Evolutionary conservation across 306 rosid species (phyloP).

Genomic region (apple (Malus domestica)): DNA sequence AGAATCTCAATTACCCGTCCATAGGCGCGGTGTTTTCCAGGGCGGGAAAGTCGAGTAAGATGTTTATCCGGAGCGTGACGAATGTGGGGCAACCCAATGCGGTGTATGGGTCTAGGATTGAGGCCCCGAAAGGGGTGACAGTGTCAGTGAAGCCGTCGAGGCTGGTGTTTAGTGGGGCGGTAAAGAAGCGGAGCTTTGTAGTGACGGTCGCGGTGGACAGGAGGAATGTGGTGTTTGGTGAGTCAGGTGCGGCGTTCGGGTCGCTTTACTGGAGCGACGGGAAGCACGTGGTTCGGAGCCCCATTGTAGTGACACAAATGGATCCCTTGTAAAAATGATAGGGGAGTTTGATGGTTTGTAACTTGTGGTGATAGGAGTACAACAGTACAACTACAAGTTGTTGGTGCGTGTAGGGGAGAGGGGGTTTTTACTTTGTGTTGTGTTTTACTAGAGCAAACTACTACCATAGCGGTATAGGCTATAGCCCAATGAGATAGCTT

Average conservation of each 20-base stretch:
- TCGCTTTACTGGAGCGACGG: slow-evolving; percentile 74
- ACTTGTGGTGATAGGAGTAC: not conserved
- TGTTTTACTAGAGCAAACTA: not conserved
- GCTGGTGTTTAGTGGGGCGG: slow-evolving; percentile 45
- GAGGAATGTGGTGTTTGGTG: slow-evolving; percentile 41
- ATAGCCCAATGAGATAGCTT: not conserved
- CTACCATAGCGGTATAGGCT: not conserved
- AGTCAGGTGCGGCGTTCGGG: slow-evolving; percentile 72
- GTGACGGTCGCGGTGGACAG: slow-evolving; percentile 53
- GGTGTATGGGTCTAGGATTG: slow-evolving; percentile 40
- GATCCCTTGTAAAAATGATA: slow-evolving; percentile 40
- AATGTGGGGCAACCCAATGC: slow-evolving; percentile 60
- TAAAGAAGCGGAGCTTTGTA: slow-evolving; percentile 54
- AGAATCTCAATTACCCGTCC: slow-evolving; percentile 76
- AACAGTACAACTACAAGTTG: not conserved
- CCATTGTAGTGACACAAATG: slow-evolving; percentile 65
- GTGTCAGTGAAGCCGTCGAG: slow-evolving; percentile 63
- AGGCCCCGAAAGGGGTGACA: slow-evolving; percentile 54
- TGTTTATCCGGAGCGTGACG: slow-evolving; percentile 56
- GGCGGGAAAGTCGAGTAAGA: slow-evolving; percentile 30
- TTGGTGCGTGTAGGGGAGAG: not conserved
- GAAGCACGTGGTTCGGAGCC: slow-evolving; percentile 80
- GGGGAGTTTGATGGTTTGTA: slow-evolving; percentile 27
- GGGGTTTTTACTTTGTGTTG: not conserved
- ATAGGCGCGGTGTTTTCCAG: slow-evolving; percentile 44